Base-by-base conservation (phyloP, 2,329 filamentous ascomycete genomes). In the Ceratocystis variospora region DNA sequence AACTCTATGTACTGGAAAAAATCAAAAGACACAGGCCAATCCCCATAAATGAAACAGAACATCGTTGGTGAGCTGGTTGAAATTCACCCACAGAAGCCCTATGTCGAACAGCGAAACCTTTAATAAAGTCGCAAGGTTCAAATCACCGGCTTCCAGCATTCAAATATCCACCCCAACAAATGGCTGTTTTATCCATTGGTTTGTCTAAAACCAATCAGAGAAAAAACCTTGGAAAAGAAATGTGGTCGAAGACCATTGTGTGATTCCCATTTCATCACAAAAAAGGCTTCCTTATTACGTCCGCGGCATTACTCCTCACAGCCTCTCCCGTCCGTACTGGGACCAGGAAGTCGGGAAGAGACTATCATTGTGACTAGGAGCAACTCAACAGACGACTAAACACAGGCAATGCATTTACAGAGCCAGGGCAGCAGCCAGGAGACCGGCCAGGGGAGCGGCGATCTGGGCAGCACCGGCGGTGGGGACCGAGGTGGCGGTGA, bases 1-100 rank as follows among this genome's bases (percentile, higher is more conserved):
- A 68, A 68, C 66, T 68, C 66, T 68, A 68, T 65, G 61, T 59
- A 65, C 63, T 50, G 48, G 63, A 45, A 66, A 65, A 66, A 67
- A 37, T 59, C 46, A 61, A 63, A 59, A 63, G 57, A 3, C 44
- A n/a, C 7, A 61, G 46, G 2, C 50, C 33, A 31, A 46, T 44
- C n/a, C 6, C 63, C 25, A 7, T 33, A 15, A 10, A 25, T 8
- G 6, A 59, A 57, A 57, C 25, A 31, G 15, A 45, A 22, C 46
- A 8, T 12, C 10, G n/a, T 15, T 19, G n/a, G 7, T 22, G 48
- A 10, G 48, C 6, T 50, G 48, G n/a, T 25, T 1, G n/a, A 19
- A 50, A 50, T 22, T 2, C 48, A 7, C 19, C 63, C 33, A 50
- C 22, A 65, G 50, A 65, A 17, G 59, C 22, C 5, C 33, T 12